A percentile compares a stretch with the other conserved stretches of the same genome.
phyloP scores from a whole-genome alignment of 805 yeast species.

The Pichia heedii region DNA sequence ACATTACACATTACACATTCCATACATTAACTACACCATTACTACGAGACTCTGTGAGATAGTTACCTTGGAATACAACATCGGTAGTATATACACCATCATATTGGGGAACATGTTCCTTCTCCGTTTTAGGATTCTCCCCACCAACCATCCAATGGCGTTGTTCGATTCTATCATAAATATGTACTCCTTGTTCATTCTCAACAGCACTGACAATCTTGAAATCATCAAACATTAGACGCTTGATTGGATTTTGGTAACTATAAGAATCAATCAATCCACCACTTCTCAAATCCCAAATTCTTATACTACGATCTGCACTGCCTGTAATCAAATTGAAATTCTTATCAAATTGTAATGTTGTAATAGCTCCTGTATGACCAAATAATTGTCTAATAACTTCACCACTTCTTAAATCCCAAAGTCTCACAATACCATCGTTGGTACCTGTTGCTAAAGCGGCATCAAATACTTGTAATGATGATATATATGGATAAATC shows the following conservation, averaged over 20 bases:
- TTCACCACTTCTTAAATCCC: conserved; percentile 70
- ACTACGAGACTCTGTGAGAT: conserved; percentile 53
- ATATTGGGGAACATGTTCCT: background rate
- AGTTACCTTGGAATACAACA: conserved; percentile 46
- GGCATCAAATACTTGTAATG: conserved; percentile 63
- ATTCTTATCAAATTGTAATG: conserved; percentile 57
- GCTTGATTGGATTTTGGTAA: conserved; percentile 45
- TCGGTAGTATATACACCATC: background rate
- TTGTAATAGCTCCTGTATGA: conserved; percentile 60
- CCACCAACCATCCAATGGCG: conserved; percentile 47
- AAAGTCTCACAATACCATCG: conserved; percentile 64
- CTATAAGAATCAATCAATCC: conserved; percentile 52
- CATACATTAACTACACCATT: conserved; percentile 57
- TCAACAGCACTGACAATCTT: conserved; percentile 42
- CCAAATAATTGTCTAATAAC: conserved; percentile 54
- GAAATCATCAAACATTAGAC: conserved; percentile 50
- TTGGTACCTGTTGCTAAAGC: conserved; percentile 74
- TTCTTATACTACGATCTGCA: conserved; percentile 50
- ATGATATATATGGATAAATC: conserved; percentile 44
- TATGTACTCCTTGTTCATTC: conserved; percentile 39
- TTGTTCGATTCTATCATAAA: conserved; percentile 48
- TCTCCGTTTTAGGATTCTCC: conserved; percentile 19
- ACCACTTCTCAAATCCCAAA: conserved; percentile 71
- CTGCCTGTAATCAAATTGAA: conserved; percentile 55
- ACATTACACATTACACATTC: conserved; percentile 33